These are phyloP conservation scores for Leccinum ochraceum DNA, from an alignment of 768 basidiomycete species.

Conservation along the genomic window DNA sequence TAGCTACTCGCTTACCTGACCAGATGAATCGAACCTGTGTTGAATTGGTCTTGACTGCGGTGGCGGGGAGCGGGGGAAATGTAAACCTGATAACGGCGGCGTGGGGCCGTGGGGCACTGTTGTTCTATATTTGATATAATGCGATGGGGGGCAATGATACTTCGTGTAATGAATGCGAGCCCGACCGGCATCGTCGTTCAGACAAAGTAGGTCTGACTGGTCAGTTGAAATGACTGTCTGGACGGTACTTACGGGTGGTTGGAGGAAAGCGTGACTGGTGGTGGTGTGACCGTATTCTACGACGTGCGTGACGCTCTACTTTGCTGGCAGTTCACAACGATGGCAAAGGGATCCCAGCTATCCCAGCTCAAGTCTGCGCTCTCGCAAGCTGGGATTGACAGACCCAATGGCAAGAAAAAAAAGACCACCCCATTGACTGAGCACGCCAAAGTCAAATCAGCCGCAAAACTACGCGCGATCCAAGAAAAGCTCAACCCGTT, in stretches of 20 bases:
- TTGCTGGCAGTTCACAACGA: not conserved
- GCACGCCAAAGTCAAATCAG: conserved; percentile 80
- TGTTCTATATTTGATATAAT: not conserved
- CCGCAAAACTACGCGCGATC: conserved; percentile 80
- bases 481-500: conserved; percentile 90
- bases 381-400: conserved; percentile 73
- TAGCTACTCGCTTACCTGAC: not conserved
- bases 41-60: conserved; percentile 4
- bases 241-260: not conserved
- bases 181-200: not conserved
- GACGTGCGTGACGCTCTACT: conserved; percentile 6
- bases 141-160: not conserved
- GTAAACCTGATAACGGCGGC: not conserved
- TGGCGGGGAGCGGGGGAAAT: not conserved
- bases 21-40: not conserved
- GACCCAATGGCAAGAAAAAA: conserved; percentile 64
- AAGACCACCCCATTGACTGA: conserved; percentile 59
- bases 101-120: not conserved
- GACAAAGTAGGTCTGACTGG: not conserved
- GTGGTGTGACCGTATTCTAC: not conserved
- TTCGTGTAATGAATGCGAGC: not conserved
- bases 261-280: not conserved
- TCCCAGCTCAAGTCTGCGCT: conserved; percentile 88
- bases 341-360: conserved; percentile 83
- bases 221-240: not conserved